Evolutionary conservation across 2,329 filamentous ascomycete genomes (phyloP).

Genomic region (Nannizzia gypsea): DNA sequence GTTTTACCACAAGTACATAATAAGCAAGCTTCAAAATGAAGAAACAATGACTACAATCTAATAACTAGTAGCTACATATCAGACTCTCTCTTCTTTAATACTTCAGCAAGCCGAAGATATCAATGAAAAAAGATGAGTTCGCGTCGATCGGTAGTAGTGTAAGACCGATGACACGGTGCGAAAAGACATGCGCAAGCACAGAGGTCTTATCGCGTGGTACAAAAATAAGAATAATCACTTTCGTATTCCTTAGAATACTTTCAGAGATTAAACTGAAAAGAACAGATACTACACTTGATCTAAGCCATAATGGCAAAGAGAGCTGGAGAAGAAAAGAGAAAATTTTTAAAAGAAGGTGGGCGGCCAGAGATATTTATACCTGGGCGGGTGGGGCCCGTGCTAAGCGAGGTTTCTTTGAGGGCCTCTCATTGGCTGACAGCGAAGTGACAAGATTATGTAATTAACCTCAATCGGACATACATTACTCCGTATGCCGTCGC

Average conservation of each 20-base stretch:
- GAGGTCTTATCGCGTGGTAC: slow-evolving; percentile 43
- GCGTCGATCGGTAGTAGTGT: slow-evolving; percentile 64
- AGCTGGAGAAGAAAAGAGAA: slow-evolving; percentile 38
- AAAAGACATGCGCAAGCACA: slow-evolving; percentile 59
- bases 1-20: too few species aligned
- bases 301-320: slow-evolving; percentile 53
- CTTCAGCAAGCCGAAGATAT: slow-evolving; percentile 38
- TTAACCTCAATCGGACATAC: background rate
- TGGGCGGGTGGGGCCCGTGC: slow-evolving; percentile 5
- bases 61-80: too few species aligned
- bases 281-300: slow-evolving; percentile 96
- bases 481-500: background rate
- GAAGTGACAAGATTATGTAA: background rate
- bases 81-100: slow-evolving; percentile 44
- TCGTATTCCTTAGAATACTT: slow-evolving; percentile 61
- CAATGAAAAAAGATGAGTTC: slow-evolving; percentile 52
- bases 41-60: too few species aligned
- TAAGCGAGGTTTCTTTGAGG: slow-evolving; percentile 8
- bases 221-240: slow-evolving; percentile 81
- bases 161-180: slow-evolving; percentile 63
- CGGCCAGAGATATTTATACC: slow-evolving; percentile 23
- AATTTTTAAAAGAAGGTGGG: slow-evolving; percentile 20
- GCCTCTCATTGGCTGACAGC: slow-evolving; percentile 6
- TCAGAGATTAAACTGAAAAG: slow-evolving; percentile 96
- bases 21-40: too few species aligned